Evolutionary conservation across 495 filamentous ascomycete genomes (phyloP).

Genomic region (Penicilliopsis zonata): DNA sequence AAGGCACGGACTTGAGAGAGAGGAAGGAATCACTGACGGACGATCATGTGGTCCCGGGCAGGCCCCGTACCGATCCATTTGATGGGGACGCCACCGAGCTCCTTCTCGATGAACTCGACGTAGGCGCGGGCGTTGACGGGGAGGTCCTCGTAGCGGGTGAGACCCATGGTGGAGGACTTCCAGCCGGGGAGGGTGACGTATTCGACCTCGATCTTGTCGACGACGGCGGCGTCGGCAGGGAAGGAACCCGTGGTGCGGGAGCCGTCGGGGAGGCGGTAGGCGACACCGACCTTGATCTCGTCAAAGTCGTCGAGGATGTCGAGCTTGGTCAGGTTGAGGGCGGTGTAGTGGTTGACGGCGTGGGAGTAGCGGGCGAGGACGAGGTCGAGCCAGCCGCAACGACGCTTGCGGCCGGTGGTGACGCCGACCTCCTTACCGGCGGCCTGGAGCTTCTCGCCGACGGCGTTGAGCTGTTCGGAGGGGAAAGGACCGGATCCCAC

Average conservation of each 20-base stretch:
- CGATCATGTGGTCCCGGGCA: constrained; percentile 54
- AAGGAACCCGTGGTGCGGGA: constrained; percentile 43
- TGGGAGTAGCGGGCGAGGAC: constrained; percentile 71
- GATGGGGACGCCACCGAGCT: constrained; percentile 52
- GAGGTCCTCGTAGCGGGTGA: constrained; percentile 49
- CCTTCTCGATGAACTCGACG: constrained; percentile 65
- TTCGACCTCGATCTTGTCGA: constrained; percentile 45
- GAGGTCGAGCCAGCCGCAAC: constrained; percentile 86
- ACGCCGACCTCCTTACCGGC: constrained; percentile 63
- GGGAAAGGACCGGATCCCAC: constrained; percentile 78
- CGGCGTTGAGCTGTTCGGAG: constrained; percentile 60
- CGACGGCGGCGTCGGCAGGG: constrained; percentile 55
- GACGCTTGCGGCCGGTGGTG: constrained; percentile 70
- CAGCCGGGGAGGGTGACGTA: constrained; percentile 74
- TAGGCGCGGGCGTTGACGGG: constrained; percentile 67
- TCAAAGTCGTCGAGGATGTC: constrained; percentile 77
- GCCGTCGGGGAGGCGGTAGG: constrained; percentile 48
- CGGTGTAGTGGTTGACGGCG: constrained; percentile 60
- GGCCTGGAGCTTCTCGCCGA: constrained; percentile 51
- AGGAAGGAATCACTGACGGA: constrained; percentile 34
- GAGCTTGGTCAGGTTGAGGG: constrained; percentile 79
- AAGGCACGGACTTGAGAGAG: too few species aligned
- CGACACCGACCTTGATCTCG: constrained; percentile 66
- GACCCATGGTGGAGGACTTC: constrained; percentile 56
- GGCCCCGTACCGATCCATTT: constrained; percentile 76